Conservation (phyloP, 1,139 yeast species). For the Pichia sp. region DNA sequence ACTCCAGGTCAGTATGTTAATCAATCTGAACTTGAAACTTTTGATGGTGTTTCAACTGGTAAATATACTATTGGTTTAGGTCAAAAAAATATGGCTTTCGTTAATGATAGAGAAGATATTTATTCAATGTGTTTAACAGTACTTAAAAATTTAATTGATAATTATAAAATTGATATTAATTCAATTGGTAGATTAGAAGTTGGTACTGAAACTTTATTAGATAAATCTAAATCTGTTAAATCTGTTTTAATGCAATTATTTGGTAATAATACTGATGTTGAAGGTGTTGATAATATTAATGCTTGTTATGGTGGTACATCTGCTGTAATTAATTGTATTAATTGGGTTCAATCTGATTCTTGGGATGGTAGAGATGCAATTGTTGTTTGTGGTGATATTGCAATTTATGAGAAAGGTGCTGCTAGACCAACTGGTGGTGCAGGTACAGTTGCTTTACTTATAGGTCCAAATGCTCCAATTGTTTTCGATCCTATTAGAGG, state of each 20-base stretch:
- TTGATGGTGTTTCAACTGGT: constrained; percentile 83
- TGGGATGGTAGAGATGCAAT: constrained; percentile 99
- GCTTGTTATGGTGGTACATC: constrained; percentile 99
- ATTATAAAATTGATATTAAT: constrained; percentile 74
- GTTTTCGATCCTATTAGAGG: constrained; percentile 88
- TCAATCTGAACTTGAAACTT: constrained; percentile 81
- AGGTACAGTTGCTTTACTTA: constrained; percentile 89
- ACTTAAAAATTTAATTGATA: constrained; percentile 63
- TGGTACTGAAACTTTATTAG: constrained; percentile 95
- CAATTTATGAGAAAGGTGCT: constrained; percentile 92
- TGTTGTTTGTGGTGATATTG: constrained; percentile 96
- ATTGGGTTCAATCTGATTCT: constrained; percentile 92
- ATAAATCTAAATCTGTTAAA: constrained; percentile 95
- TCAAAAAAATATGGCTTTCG: constrained; percentile 96
- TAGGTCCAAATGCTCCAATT: constrained; percentile 97
- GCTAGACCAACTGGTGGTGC: constrained; percentile 99
- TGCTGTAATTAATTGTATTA: constrained; percentile 86
- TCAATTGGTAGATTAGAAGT: constrained; percentile 93
- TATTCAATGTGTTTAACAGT: constrained; percentile 88
- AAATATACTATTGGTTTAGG: constrained; percentile 98
- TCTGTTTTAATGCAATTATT: constrained; percentile 93
- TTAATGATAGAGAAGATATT: constrained; percentile 94
- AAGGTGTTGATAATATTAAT: constrained; percentile 93
- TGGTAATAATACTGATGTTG: constrained; percentile 82
- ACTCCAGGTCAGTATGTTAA: constrained; percentile 78